These are phyloP conservation scores for Leishmania gerbilli DNA, from an alignment of 208 protist genomes.

Conservation along the genomic window DNA sequence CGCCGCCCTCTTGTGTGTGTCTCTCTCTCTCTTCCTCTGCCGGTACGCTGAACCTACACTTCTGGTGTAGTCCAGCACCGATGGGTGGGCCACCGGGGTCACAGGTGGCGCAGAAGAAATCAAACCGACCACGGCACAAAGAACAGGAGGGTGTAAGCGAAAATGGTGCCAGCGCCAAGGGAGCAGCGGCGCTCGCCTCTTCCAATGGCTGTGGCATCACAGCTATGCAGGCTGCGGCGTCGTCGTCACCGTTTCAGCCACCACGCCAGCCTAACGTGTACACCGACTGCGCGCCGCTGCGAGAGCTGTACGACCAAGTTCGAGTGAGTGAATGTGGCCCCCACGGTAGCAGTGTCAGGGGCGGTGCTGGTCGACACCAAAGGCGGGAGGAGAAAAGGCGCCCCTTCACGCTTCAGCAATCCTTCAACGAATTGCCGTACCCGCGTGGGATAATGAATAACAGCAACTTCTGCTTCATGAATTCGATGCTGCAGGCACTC, in stretches of 20 bases:
- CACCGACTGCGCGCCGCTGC: conserved; percentile 5
- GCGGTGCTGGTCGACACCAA: neutral
- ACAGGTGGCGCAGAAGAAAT: conserved; percentile 14
- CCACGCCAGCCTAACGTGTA: conserved; percentile 28
- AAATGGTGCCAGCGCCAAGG: neutral
- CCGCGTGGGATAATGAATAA: conserved; percentile 76
- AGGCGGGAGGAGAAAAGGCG: conserved; percentile 3
- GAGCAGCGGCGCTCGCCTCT: neutral
- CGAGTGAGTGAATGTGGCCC: neutral
- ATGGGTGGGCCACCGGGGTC: conserved; percentile 27
- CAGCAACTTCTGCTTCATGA: conserved; percentile 89
- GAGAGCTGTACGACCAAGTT: conserved; percentile 20
- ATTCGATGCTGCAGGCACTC: conserved; percentile 70
- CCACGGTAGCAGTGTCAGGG: neutral
- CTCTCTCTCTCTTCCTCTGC: neutral
- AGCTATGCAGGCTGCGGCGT: neutral
- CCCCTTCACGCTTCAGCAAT: conserved; percentile 25
- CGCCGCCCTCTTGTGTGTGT: neutral
- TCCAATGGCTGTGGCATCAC: neutral
- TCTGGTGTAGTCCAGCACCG: neutral
- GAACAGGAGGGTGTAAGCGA: neutral
- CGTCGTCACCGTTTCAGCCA: conserved; percentile 6
- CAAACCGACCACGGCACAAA: neutral
- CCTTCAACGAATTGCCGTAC: conserved; percentile 43
- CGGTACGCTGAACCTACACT: neutral